phyloP scores from a whole-genome alignment of 768 basidiomycete genomes.

The Macrolepiota fuliginosa region DNA sequence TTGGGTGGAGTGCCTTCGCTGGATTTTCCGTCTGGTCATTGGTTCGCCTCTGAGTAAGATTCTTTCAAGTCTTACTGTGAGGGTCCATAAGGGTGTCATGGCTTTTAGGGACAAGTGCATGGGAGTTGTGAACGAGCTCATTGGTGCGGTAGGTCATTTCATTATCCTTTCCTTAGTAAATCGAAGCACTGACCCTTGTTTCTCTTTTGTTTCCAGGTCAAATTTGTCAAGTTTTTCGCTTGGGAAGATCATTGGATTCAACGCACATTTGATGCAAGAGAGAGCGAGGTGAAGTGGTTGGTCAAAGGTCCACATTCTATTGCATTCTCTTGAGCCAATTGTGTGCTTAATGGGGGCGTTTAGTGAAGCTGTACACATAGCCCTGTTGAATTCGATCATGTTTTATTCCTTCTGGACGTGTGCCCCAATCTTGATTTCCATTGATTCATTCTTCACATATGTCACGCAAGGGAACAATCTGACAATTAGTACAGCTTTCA shows the following conservation, averaged over 20 bases:
- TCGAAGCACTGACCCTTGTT: neutral
- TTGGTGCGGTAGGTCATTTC: conserved; percentile 49
- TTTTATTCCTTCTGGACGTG: conserved; percentile 72
- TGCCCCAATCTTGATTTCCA: conserved; percentile 78
- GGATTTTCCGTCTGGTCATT: conserved; percentile 66
- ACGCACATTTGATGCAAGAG: conserved; percentile 59
- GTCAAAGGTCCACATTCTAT: conserved; percentile 53
- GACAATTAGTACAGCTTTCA: conserved; percentile 81
- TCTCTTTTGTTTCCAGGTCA: conserved; percentile 36
- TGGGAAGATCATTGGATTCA: conserved; percentile 79
- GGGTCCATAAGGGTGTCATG: conserved; percentile 57
- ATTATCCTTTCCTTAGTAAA: neutral
- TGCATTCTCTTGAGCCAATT: neutral
- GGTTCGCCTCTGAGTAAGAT: conserved; percentile 73
- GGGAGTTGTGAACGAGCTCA: conserved; percentile 74
- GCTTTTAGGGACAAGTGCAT: conserved; percentile 73
- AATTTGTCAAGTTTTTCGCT: conserved; percentile 83
- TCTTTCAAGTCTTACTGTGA: conserved; percentile 55
- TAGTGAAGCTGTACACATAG: too few relatives aligned
- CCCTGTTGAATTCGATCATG: conserved; percentile 68
- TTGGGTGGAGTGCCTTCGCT: conserved; percentile 70
- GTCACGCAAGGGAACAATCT: conserved; percentile 72
- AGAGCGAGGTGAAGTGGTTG: conserved; percentile 74
- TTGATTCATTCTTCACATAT: conserved; percentile 75
- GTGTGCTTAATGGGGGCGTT: neutral